Evolutionary conservation across 305 asterid genomes (phyloP).

Genomic region (Fraxinus sp.): DNA sequence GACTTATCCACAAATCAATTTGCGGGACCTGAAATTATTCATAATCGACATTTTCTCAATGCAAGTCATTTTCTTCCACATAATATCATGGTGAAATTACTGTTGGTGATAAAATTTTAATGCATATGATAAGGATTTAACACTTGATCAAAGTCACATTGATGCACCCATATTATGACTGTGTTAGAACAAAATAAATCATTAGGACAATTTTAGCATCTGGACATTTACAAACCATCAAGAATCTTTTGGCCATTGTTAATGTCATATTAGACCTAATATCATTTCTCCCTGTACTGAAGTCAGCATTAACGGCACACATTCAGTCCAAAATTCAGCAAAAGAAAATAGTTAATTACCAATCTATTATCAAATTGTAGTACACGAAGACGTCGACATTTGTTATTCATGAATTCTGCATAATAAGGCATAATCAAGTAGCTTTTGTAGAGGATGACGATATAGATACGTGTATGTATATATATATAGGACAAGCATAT

Average conservation of each 20-base stretch:
- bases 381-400: not conserved
- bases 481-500: not conserved
- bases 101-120: conserved; percentile 26
- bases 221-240: conserved; percentile 27
- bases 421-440: not conserved
- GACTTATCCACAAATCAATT: conserved; percentile 28
- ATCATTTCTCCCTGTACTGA: not conserved
- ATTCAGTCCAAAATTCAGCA: not conserved
- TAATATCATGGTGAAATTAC: not conserved
- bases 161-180: conserved; percentile 14
- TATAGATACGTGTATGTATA: not conserved
- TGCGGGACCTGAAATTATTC: conserved; percentile 25
- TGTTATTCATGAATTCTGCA: not conserved
- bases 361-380: not conserved
- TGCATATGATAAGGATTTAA: conserved; percentile 33
- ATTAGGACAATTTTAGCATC: conserved; percentile 25
- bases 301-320: not conserved
- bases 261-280: not conserved
- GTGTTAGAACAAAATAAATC: not conserved
- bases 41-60: conserved; percentile 22
- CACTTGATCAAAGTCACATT: conserved; percentile 21
- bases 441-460: not conserved
- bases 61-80: conserved; percentile 30
- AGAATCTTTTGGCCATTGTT: conserved; percentile 17
- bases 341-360: not conserved